Evolutionary conservation across 805 yeast genomes (phyloP).

Genomic region (Candida coquimbonensis): DNA sequence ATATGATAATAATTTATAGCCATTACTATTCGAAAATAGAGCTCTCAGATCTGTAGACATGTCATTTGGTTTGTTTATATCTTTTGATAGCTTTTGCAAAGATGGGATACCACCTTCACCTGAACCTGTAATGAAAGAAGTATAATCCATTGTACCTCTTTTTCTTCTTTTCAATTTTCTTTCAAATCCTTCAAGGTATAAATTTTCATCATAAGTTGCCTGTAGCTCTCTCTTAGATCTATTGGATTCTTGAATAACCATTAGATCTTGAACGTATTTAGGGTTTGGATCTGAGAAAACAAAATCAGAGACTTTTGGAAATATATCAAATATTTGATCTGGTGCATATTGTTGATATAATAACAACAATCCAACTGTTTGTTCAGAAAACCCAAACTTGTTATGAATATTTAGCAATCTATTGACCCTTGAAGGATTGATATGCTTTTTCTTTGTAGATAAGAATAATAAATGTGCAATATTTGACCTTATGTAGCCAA

Average conservation of each 20-base stretch:
- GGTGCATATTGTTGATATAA: constrained; percentile 20
- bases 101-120: constrained; percentile 4
- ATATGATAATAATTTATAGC: constrained; percentile 5
- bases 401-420: constrained; percentile 18
- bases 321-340: constrained; percentile 18
- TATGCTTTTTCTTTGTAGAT: constrained; percentile 23
- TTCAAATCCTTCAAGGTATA: constrained; percentile 11
- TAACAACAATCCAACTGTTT: constrained; percentile 18
- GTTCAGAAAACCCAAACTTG: constrained; percentile 15
- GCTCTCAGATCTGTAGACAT: constrained; percentile 4
- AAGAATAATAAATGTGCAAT: constrained; percentile 29
- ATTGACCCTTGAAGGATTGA: constrained; percentile 24
- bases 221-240: not conserved
- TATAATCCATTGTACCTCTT: constrained; percentile 4
- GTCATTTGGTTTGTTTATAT: not conserved
- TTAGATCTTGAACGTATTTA: constrained; percentile 3
- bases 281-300: constrained; percentile 20
- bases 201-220: constrained; percentile 1
- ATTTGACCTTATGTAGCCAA: constrained; percentile 28
- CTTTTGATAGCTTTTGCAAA: constrained; percentile 4
- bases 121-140: not conserved
- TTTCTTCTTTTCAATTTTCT: constrained; percentile 13
- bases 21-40: constrained; percentile 7
- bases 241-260: not conserved
- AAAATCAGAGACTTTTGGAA: constrained; percentile 20